Conservation (phyloP, 2,329 filamentous ascomycete species). For the Helotiales sp. region DNA sequence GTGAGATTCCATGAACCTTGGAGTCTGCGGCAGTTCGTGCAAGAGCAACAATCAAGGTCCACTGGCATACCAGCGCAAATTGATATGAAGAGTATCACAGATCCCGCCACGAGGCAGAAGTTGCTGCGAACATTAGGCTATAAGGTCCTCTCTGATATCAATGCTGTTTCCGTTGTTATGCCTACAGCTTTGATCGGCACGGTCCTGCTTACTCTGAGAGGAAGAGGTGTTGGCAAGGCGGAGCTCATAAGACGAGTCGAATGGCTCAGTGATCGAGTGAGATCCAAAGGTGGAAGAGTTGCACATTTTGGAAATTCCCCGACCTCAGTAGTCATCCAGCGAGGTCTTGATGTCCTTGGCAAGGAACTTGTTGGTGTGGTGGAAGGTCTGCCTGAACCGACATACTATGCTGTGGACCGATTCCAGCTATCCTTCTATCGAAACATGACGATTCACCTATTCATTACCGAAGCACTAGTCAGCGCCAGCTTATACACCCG, state of each 20-base stretch:
- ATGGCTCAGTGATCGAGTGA: constrained; percentile 82
- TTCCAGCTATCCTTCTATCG: constrained; percentile 98
- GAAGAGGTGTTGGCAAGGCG: constrained; percentile 83
- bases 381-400: constrained; percentile 80
- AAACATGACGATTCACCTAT: constrained; percentile 99
- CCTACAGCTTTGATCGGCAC: constrained; percentile 95
- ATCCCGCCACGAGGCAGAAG: constrained; percentile 49
- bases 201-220: constrained; percentile 84
- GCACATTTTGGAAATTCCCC: constrained; percentile 86
- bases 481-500: constrained; percentile 87
- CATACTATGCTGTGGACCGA: constrained; percentile 90
- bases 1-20: constrained; percentile 96
- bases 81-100: constrained; percentile 46
- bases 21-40: constrained; percentile 81
- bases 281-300: constrained; percentile 84
- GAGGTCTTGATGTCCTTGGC: constrained; percentile 88
- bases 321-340: constrained; percentile 79
- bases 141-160: constrained; percentile 90
- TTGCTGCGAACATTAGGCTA: constrained; percentile 87
- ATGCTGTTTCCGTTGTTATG: constrained; percentile 96
- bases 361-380: constrained; percentile 83
- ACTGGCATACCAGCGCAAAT: constrained; percentile 50
- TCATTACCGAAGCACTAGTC: constrained; percentile 89
- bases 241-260: constrained; percentile 86
- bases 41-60: constrained; percentile 67